phyloP scores from a whole-genome alignment of 768 basidiomycete genomes.

The Phallus indusiatus region DNA sequence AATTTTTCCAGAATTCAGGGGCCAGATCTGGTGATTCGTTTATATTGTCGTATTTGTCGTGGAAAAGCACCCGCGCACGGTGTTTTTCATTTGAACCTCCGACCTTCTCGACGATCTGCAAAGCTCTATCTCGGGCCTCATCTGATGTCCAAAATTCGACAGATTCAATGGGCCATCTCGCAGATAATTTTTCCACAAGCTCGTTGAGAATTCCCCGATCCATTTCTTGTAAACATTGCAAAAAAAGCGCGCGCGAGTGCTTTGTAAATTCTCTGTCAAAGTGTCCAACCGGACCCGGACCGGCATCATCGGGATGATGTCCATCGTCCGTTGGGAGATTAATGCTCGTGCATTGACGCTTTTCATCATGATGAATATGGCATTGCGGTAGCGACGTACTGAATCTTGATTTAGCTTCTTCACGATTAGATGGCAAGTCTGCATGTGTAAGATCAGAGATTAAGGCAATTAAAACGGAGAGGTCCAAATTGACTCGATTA shows the following conservation, averaged over 20 bases:
- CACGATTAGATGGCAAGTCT: slow-evolving; percentile 43
- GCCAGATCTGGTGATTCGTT: slow-evolving; percentile 24
- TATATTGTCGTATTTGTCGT: slow-evolving; percentile 10
- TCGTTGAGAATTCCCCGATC: slow-evolving; percentile 30
- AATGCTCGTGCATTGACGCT: background rate
- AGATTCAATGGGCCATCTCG: slow-evolving; percentile 3
- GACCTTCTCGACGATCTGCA: slow-evolving; percentile 73
- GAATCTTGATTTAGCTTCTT: slow-evolving; percentile 57
- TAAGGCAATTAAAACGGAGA: slow-evolving; percentile 77
- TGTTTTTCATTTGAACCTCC: slow-evolving; percentile 61
- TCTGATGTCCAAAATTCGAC: slow-evolving; percentile 73
- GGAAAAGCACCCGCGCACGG: slow-evolving; percentile 55
- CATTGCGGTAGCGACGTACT: slow-evolving; percentile 12
- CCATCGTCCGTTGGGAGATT: slow-evolving; percentile 11
- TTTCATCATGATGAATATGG: background rate
- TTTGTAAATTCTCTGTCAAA: slow-evolving; percentile 26
- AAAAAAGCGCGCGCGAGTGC: slow-evolving; percentile 60
- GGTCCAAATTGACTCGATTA: slow-evolving; percentile 62
- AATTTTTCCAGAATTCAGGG: slow-evolving; percentile 50
- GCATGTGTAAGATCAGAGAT: slow-evolving; percentile 77
- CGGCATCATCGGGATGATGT: slow-evolving; percentile 10
- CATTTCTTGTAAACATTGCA: slow-evolving; percentile 73
- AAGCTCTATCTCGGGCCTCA: slow-evolving; percentile 64
- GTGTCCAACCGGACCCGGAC: slow-evolving; percentile 9
- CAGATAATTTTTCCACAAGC: background rate